Evolutionary conservation across 768 basidiomycete genomes (phyloP).

Genomic region (Tricholoma matsutake): DNA sequence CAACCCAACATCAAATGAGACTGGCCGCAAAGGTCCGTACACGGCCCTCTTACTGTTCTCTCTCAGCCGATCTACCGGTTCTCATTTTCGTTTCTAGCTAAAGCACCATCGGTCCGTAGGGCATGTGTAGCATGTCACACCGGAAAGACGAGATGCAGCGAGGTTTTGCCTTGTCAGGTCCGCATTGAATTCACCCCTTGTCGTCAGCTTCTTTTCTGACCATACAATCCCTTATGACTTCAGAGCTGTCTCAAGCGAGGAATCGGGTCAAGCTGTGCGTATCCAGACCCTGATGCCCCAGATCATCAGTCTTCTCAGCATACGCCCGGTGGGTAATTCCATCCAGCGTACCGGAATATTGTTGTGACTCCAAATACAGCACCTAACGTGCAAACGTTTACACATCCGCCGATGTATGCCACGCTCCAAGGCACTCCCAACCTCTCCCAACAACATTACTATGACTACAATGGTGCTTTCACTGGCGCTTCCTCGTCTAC

Average conservation of each 20-base stretch:
- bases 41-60: slow-evolving; percentile 6
- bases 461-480: slow-evolving; percentile 71
- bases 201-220: slow-evolving; percentile 1
- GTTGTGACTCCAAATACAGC: slow-evolving; percentile 18
- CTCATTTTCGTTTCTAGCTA: slow-evolving; percentile 44
- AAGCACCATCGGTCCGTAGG: slow-evolving; percentile 77
- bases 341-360: slow-evolving; percentile 13
- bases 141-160: slow-evolving; percentile 81
- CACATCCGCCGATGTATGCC: slow-evolving; percentile 50
- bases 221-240: slow-evolving; percentile 1
- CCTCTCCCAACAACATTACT: slow-evolving; percentile 65
- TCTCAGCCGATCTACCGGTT: slow-evolving; percentile 17
- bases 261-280: slow-evolving; percentile 64
- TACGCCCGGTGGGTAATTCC: slow-evolving; percentile 32
- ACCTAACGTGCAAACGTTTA: slow-evolving; percentile 37
- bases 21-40: slow-evolving; percentile 60
- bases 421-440: slow-evolving; percentile 44
- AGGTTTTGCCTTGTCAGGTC: slow-evolving; percentile 80
- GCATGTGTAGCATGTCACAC: slow-evolving; percentile 81
- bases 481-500: slow-evolving; percentile 70
- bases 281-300: slow-evolving; percentile 71
- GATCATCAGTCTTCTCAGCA: slow-evolving; percentile 41
- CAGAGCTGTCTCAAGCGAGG: slow-evolving; percentile 85
- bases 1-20: slow-evolving; percentile 27
- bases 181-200: slow-evolving; percentile 4